Percentiles rank a stretch among this genome's conserved stretches.
Evolutionary conservation across 352 stramenopile species (phyloP).

Genomic region (Globisporangium megalacanthum): DNA sequence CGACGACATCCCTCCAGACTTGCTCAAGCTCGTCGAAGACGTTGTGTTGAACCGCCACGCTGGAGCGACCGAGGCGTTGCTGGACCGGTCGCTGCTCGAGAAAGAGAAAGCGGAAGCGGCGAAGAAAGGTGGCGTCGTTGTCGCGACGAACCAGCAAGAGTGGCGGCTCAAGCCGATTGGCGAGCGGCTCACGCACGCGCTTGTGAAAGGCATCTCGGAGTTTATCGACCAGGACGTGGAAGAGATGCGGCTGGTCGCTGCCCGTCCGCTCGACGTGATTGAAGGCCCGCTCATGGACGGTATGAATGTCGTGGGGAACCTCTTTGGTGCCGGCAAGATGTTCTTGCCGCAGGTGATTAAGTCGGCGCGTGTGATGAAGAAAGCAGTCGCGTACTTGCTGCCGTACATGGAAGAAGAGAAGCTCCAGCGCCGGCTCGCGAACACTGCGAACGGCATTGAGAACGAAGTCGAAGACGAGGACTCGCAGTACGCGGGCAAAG

Average conservation of each 20-base stretch:
- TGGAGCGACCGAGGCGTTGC: constrained; percentile 90
- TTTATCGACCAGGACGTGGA: constrained; percentile 95
- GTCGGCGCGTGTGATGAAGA: constrained; percentile 98
- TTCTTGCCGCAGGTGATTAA: constrained; percentile 99
- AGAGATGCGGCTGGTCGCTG: constrained; percentile 76
- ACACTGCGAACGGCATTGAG: constrained; percentile 79
- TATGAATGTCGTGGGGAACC: constrained; percentile 97
- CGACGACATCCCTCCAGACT: constrained; percentile 78
- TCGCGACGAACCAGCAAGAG: constrained; percentile 59
- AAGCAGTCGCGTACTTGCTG: constrained; percentile 96
- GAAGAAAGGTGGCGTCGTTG: constrained; percentile 77
- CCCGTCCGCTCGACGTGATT: constrained; percentile 94
- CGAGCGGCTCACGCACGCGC: constrained; percentile 92
- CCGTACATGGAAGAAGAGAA: constrained; percentile 99
- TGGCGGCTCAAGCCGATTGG: constrained; percentile 90
- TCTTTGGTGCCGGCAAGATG: constrained; percentile 98
- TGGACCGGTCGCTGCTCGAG: constrained; percentile 87
- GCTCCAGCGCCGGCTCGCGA: constrained; percentile 61
- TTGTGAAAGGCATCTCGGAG: constrained; percentile 97
- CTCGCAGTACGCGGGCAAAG: constrained; percentile 86
- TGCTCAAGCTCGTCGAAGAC: constrained; percentile 90
- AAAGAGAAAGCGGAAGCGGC: constrained; percentile 72
- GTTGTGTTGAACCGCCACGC: constrained; percentile 90
- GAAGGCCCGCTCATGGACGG: constrained; percentile 98
- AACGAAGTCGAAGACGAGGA: constrained; percentile 78